Evolutionary conservation across 768 basidiomycete species (phyloP).

Genomic region (Boletus reticuloceps): DNA sequence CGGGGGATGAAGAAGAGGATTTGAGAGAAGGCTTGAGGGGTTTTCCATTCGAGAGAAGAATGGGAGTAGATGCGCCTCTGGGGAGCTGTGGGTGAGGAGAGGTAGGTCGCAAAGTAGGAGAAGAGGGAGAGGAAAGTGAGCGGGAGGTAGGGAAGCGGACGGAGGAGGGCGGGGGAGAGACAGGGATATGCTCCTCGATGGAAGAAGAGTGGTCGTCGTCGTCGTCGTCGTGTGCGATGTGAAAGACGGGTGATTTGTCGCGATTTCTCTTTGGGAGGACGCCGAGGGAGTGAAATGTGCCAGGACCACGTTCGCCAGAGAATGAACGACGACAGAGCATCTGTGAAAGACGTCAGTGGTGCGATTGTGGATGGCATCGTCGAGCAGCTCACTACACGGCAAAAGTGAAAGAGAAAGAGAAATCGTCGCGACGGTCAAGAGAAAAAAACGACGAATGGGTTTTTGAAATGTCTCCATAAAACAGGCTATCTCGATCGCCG

Average conservation of each 20-base stretch:
- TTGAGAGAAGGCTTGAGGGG: conserved; percentile 88
- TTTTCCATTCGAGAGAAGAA: conserved; percentile 72
- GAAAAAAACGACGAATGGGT: neutral
- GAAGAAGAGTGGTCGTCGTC: conserved; percentile 23
- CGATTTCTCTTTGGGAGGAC: conserved; percentile 41
- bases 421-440: neutral
- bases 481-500: conserved; percentile 23
- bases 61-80: conserved; percentile 39
- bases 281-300: conserved; percentile 46
- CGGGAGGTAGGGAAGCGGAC: conserved; percentile 47
- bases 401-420: too few species aligned
- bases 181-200: conserved; percentile 11
- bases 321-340: conserved; percentile 30
- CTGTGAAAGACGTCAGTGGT: conserved; percentile 8
- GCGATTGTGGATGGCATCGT: neutral
- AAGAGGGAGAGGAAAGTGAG: conserved; percentile 1
- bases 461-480: conserved; percentile 17
- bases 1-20: conserved; percentile 28
- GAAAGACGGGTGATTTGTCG: conserved; percentile 18
- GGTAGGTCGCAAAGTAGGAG: neutral
- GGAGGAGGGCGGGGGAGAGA: conserved; percentile 10
- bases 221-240: conserved; percentile 22
- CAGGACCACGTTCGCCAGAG: conserved; percentile 33
- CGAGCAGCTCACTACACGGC: neutral
- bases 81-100: conserved; percentile 14